A percentile compares a stretch with the other conserved stretches of the same genome.
Conservation (phyloP, 805 yeast species). For the Candida vaughaniae region DNA sequence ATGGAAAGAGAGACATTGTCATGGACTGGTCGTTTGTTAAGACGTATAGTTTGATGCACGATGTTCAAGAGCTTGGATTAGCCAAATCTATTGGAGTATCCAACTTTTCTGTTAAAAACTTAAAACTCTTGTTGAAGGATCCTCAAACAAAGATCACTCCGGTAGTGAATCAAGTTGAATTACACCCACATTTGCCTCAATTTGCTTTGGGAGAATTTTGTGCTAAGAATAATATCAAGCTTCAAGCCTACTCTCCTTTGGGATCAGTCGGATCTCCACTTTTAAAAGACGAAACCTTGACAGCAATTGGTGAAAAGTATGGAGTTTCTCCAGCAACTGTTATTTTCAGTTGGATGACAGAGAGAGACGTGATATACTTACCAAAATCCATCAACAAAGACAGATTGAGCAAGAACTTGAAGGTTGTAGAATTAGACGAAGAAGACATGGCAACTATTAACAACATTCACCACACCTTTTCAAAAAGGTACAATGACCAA, state of each 20-base stretch:
- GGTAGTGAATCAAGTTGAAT: slow-evolving; percentile 72
- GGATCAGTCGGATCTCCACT: slow-evolving; percentile 61
- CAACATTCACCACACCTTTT: slow-evolving; percentile 24
- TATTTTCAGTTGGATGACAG: slow-evolving; percentile 57
- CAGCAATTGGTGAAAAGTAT: slow-evolving; percentile 44
- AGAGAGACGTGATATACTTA: slow-evolving; percentile 53
- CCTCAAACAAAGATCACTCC: slow-evolving; percentile 57
- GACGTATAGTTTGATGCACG: slow-evolving; percentile 58
- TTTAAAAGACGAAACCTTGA: slow-evolving; percentile 42
- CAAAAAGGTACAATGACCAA: slow-evolving; percentile 36
- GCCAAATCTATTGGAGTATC: slow-evolving; percentile 75
- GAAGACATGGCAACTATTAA: slow-evolving; percentile 35
- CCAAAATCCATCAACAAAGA: slow-evolving; percentile 34
- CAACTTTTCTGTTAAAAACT: slow-evolving; percentile 54
- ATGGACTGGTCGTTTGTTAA: slow-evolving; percentile 44
- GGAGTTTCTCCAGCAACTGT: slow-evolving; percentile 49
- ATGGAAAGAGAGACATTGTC: slow-evolving; percentile 36
- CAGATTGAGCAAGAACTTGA: slow-evolving; percentile 33
- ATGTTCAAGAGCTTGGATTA: slow-evolving; percentile 51
- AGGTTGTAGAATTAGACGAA: slow-evolving; percentile 28
- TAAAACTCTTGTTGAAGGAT: slow-evolving; percentile 45
- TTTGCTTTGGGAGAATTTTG: slow-evolving; percentile 59
- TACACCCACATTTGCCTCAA: slow-evolving; percentile 46
- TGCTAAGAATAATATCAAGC: slow-evolving; percentile 20
- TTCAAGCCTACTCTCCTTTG: slow-evolving; percentile 79